Evolutionary conservation across 2,329 filamentous ascomycete species (phyloP).

Genomic region (Thielaviopsis euricoi): DNA sequence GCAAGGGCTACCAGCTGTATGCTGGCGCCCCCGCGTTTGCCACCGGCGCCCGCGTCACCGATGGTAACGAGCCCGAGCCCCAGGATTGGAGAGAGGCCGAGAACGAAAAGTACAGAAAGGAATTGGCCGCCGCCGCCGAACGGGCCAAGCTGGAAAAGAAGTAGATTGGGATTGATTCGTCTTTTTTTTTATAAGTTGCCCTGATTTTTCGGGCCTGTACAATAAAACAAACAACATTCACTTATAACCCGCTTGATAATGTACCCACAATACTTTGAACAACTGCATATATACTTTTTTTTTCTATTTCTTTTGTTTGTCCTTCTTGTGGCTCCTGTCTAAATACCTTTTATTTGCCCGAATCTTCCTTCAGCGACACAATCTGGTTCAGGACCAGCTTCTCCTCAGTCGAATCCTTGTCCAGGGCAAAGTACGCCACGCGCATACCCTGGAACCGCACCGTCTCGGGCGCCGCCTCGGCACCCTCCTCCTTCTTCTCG

Average conservation of each 20-base stretch:
- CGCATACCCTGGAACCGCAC: conserved; percentile 86
- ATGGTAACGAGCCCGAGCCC: conserved; percentile 46
- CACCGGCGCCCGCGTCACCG: conserved; percentile 45
- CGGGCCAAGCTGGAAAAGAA: conserved; percentile 7
- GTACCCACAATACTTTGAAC: too few relatives aligned
- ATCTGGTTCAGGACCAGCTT: conserved; percentile 81
- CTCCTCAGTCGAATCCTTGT: conserved; percentile 63
- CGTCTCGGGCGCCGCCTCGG: conserved; percentile 48
- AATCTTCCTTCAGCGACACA: conserved; percentile 77
- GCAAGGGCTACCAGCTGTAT: conserved; percentile 55
- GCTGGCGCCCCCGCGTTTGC: conserved; percentile 57
- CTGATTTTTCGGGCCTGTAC: too few relatives aligned
- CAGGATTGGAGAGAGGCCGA: conserved; percentile 48
- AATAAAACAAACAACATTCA: too few relatives aligned
- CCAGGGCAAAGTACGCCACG: conserved; percentile 71
- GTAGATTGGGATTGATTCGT: too few relatives aligned
- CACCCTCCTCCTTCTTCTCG: conserved; percentile 33
- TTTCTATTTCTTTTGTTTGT: not conserved
- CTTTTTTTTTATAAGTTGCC: too few relatives aligned
- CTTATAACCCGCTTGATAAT: too few relatives aligned
- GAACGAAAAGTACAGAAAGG: conserved; percentile 40
- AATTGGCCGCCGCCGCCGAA: conserved; percentile 13
- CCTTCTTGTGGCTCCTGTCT: too few relatives aligned
- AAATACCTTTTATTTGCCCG: conserved; percentile 34
- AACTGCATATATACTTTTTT: not conserved